These are phyloP conservation scores for Pythium volutum DNA, from an alignment of 352 stramenopile species.

Conservation along the genomic window DNA sequence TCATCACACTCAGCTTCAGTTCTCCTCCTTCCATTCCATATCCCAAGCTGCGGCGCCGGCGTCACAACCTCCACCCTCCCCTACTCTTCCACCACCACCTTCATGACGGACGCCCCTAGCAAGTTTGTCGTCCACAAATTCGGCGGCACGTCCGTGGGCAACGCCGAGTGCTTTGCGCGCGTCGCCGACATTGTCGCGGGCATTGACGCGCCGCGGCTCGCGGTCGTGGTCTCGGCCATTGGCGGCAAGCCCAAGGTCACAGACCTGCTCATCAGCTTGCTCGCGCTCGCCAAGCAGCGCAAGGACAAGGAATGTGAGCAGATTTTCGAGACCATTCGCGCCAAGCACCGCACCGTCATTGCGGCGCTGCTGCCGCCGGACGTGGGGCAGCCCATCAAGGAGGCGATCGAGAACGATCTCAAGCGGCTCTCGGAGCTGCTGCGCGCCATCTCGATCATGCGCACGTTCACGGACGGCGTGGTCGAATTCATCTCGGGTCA, in stretches of 20 bases:
- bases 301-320: slow-evolving; percentile 64
- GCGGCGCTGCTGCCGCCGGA: slow-evolving; percentile 45
- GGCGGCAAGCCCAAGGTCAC: slow-evolving; percentile 96
- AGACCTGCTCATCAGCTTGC: slow-evolving; percentile 92
- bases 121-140: slow-evolving; percentile 97
- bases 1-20: too few relatives aligned
- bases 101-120: slow-evolving; percentile 27
- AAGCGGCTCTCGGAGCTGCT: slow-evolving; percentile 75
- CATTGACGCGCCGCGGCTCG: slow-evolving; percentile 47
- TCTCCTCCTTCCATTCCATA: slow-evolving; percentile 15
- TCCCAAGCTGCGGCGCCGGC: slow-evolving; percentile 9
- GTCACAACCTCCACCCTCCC: not conserved
- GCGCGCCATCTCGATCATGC: slow-evolving; percentile 87
- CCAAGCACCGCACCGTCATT: slow-evolving; percentile 83
- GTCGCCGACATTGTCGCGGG: slow-evolving; percentile 68
- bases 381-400: slow-evolving; percentile 52
- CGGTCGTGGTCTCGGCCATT: slow-evolving; percentile 94
- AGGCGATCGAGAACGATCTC: slow-evolving; percentile 60
- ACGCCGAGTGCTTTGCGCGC: slow-evolving; percentile 88
- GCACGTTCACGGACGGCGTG: slow-evolving; percentile 81
- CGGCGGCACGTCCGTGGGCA: slow-evolving; percentile 94
- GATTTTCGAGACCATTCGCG: slow-evolving; percentile 65
- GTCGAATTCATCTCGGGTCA: slow-evolving; percentile 94
- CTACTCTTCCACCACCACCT: not conserved
- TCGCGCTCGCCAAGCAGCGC: slow-evolving; percentile 84